These are phyloP conservation scores for Amanita exitialis DNA, from an alignment of 768 basidiomycete genomes.

Conservation along the genomic window DNA sequence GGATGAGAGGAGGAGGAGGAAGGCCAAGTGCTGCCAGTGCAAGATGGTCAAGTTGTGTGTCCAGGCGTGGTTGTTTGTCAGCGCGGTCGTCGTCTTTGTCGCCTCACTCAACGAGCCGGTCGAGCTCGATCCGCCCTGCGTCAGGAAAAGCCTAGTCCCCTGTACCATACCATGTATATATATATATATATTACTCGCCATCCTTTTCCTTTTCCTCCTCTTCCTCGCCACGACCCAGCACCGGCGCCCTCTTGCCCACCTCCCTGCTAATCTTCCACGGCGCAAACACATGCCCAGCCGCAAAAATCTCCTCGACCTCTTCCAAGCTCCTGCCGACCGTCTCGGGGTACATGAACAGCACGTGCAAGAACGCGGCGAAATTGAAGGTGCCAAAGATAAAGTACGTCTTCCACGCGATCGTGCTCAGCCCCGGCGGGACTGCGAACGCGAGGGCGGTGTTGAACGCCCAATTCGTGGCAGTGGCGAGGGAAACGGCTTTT, in stretches of 20 bases:
- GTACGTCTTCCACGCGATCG: slow-evolving; percentile 67
- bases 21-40: no score
- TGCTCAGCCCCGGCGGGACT: slow-evolving; percentile 58
- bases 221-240: not conserved
- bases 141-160: no score
- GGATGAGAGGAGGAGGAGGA: no score
- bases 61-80: no score
- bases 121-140: no score
- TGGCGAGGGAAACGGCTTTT: slow-evolving; percentile 13
- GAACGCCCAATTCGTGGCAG: slow-evolving; percentile 45
- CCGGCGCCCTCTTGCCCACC: not conserved
- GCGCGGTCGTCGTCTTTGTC: no score
- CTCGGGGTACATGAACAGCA: slow-evolving; percentile 77
- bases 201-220: not conserved
- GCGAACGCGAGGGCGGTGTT: slow-evolving; percentile 70
- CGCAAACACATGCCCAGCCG: slow-evolving; percentile 54
- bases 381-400: slow-evolving; percentile 76
- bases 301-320: slow-evolving; percentile 73
- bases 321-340: slow-evolving; percentile 65
- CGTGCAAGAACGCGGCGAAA: slow-evolving; percentile 59
- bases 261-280: slow-evolving; percentile 49
- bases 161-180: no score
- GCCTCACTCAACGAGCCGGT: no score
- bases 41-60: no score
- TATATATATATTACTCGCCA: no score